Percentiles rank a stretch among this genome's conserved stretches.
phyloP scores from a whole-genome alignment of 2,329 filamentous ascomycete species.

The Laburnicola sp. region DNA sequence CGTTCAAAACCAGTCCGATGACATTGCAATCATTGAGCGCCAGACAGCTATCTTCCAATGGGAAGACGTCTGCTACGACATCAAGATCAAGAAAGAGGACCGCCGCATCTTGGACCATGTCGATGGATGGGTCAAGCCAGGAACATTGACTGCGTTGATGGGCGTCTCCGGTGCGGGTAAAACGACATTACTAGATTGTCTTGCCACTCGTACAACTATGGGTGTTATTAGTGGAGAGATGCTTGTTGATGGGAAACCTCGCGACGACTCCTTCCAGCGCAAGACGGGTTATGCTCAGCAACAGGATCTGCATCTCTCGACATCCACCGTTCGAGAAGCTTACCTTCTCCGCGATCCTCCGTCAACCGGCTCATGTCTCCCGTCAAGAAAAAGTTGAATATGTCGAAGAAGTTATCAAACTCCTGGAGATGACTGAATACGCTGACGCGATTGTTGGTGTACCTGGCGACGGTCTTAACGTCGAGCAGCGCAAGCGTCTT shows the following conservation, averaged over 20 bases:
- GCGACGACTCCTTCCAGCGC: constrained; percentile 83
- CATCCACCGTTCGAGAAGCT: constrained; percentile 89
- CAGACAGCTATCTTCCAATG: constrained; percentile 84
- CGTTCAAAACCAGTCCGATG: constrained; percentile 43
- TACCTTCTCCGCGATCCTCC: constrained; percentile 80
- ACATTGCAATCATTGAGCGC: constrained; percentile 56
- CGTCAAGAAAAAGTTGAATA: constrained; percentile 80
- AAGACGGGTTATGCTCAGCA: constrained; percentile 93
- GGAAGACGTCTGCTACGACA: constrained; percentile 77
- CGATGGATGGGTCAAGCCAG: constrained; percentile 92
- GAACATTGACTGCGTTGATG: constrained; percentile 83
- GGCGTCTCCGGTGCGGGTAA: constrained; percentile 92
- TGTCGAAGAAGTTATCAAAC: constrained; percentile 85
- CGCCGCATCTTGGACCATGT: constrained; percentile 81
- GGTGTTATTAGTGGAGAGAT: constrained; percentile 87
- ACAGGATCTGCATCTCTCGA: constrained; percentile 84
- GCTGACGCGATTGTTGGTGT: constrained; percentile 90
- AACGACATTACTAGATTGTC: constrained; percentile 83
- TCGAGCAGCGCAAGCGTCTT: constrained; percentile 71
- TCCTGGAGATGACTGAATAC: constrained; percentile 87
- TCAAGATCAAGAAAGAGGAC: constrained; percentile 76
- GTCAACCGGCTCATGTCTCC: constrained; percentile 76
- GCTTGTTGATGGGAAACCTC: constrained; percentile 74
- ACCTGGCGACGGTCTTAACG: constrained; percentile 75
- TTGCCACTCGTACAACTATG: constrained; percentile 85